Base-by-base conservation (phyloP, 1,284 basidiomycete genomes). In the Cystobasidium sp. region DNA sequence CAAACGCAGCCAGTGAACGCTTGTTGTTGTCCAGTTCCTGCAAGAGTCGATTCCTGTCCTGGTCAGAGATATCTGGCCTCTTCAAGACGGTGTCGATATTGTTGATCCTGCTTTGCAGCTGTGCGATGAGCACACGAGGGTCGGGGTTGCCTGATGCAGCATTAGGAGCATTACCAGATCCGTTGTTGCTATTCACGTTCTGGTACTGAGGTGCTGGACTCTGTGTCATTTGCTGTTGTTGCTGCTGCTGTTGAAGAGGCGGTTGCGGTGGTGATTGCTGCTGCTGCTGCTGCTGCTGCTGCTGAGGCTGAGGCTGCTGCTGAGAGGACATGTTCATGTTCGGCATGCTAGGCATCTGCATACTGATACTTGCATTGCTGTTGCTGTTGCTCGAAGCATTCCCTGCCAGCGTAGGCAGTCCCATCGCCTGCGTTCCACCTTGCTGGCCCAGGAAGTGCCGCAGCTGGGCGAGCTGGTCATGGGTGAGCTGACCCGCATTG, bases 401-500 rank as follows among this genome's bases (percentile, higher is more conserved):
- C 9, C 43, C 61, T 63, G 61, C 61, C 22, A 47, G 16, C 6
- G 61, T 41, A 22, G 44, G 61, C 61, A 63, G 43, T 16, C 61
- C 61, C 44, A 63, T 47, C 47, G 49, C 64, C 7, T 24, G 31
- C 3, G 46, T 52, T 43, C 64, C 64, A 39, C 52, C 49, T 14
- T 43, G 47, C 20, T 22, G 4, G 10, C 31, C 20, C 10, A 71
- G 49, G 37, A 71, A 71, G 31, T 10, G 22, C n/a, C 69, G 69
- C 39, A 71, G 69, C 59, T 71, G 69, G n/a, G 61, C 31, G 56
- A 71, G 58, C 59, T 71, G 69, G 59, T 71, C 69, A 20, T 63
- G 47, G 61, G n/a, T 71, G 31, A 71, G 59, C 41, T 71, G 69
- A 47, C 69, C 69, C n/a, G 69, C 69, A 63, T 71, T 71, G 49